Evolutionary conservation across 1,284 basidiomycete genomes (phyloP), one percentile per base, ranked within the genome.

Genomic region (Naganishia liquefaciens): DNA sequence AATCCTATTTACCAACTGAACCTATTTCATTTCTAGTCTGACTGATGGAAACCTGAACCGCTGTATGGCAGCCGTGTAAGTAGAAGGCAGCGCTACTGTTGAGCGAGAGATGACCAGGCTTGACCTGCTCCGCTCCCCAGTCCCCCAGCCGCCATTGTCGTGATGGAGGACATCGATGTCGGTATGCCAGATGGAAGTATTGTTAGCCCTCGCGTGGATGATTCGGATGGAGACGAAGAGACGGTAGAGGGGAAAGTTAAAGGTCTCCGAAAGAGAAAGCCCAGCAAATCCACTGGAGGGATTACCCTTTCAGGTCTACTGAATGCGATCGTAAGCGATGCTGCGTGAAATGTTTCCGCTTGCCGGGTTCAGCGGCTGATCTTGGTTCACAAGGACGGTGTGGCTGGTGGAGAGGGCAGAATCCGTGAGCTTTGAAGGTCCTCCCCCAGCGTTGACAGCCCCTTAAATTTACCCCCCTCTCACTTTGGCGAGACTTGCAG

Each of bases 151-250:
- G 46, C 63, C 6, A 37, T 65, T 0, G 60, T 68, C 7, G 67
- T 68, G 17, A 68, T 68, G 67, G 67, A 68, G 42, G 67, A 68
- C 50, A 62, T 68, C 33, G 67, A 68, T 30, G 66, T 68, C 10
- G 67, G 58, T 11, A 43, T 65, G 43, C 54, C 57, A 27, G 47
- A 33, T 39, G n/a, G n/a, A n/a, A n/a, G n/a, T n/a, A n/a, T n/a
- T n/a, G n/a, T n/a, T 4, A 44, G 21, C 42, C 42, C 17, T 44
- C 33, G 40, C 2, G 21, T 23, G 2, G 61, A 54, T 11, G 51
- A 44, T n/a, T 19, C 42, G 40, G 39, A 30, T 5, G 61, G 50
- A 15, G 51, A 66, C 4, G 33, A n/a, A n/a, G n/a, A n/a, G n/a
- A n/a, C n/a, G n/a, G n/a, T n/a, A n/a, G n/a, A n/a, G n/a, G n/a